A percentile compares a stretch with the other conserved stretches of the same genome.
phyloP scores from a whole-genome alignment of 345 rosid genomes.

The Aegle marmelos region DNA sequence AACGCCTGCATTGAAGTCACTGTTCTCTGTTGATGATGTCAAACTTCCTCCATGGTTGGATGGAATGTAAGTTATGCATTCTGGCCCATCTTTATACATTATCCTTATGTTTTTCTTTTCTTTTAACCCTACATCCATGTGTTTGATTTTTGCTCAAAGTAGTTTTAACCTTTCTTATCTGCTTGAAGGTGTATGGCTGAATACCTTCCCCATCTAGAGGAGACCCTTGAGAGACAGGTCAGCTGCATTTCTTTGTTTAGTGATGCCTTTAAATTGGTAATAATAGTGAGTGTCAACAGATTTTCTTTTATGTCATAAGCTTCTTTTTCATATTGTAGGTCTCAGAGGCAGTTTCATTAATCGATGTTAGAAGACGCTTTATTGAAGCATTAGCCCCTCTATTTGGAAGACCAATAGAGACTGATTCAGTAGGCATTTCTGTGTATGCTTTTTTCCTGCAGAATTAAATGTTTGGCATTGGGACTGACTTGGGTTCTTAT shows the following conservation, averaged over 20 bases:
- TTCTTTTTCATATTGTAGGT: constrained; percentile 24
- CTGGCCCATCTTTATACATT: constrained; percentile 13
- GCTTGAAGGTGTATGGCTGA: constrained; percentile 92
- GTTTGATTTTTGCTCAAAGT: constrained; percentile 18
- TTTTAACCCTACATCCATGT: neutral
- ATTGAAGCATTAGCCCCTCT: constrained; percentile 65
- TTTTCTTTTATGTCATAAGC: constrained; percentile 22
- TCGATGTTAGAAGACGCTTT: constrained; percentile 64
- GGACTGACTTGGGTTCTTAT: constrained; percentile 14
- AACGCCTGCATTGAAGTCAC: constrained; percentile 59
- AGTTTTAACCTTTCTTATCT: constrained; percentile 12
- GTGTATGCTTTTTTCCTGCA: neutral
- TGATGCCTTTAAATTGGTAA: constrained; percentile 10
- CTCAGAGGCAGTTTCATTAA: constrained; percentile 68
- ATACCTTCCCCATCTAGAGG: constrained; percentile 95
- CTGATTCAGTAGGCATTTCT: constrained; percentile 70
- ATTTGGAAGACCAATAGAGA: constrained; percentile 89
- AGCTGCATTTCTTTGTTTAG: constrained; percentile 17
- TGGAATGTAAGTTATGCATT: constrained; percentile 64
- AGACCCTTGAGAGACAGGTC: constrained; percentile 79
- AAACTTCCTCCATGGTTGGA: constrained; percentile 92
- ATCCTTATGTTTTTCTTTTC: neutral
- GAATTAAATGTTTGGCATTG: neutral
- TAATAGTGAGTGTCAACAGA: neutral
- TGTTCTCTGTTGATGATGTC: constrained; percentile 80